These are phyloP conservation scores for Fusarium chaquense DNA, from an alignment of 2,329 filamentous ascomycete species.

Conservation along the genomic window DNA sequence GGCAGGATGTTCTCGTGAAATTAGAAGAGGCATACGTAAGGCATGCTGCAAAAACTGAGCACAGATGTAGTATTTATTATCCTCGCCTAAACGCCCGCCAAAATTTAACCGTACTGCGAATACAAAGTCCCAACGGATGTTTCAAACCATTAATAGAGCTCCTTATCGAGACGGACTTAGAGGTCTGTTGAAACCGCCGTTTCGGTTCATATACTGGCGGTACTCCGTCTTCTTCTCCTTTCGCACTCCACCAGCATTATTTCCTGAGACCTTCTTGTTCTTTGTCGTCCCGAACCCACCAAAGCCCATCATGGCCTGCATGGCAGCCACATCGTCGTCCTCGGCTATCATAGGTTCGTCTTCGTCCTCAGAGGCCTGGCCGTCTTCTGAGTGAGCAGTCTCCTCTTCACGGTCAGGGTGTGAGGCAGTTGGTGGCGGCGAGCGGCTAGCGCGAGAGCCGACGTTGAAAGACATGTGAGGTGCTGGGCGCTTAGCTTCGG, in stretches of 20 bases:
- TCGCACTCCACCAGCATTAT: constrained; percentile 82
- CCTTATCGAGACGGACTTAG: constrained; percentile 67
- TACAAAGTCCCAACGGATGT: constrained; percentile 1
- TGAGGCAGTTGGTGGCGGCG: constrained; percentile 35
- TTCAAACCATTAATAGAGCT: constrained; percentile 5
- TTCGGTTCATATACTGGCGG: constrained; percentile 94
- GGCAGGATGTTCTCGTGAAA: too few species aligned
- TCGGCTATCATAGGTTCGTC: constrained; percentile 51
- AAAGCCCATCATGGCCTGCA: constrained; percentile 93
- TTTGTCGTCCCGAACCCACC: constrained; percentile 87
- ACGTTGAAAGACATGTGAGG: constrained; percentile 54
- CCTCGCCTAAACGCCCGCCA: constrained; percentile 1
- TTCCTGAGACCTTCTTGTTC: constrained; percentile 87
- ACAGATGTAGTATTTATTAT: background rate
- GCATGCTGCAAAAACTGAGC: background rate
- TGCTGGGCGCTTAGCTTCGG: constrained; percentile 33
- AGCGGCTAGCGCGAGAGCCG: constrained; percentile 45
- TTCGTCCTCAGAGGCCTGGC: constrained; percentile 27
- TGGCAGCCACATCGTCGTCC: constrained; percentile 77
- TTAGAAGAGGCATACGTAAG: too few species aligned
- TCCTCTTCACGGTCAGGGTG: constrained; percentile 27
- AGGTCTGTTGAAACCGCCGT: constrained; percentile 84
- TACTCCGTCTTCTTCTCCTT: constrained; percentile 97
- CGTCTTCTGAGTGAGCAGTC: constrained; percentile 23
- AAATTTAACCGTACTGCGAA: background rate